Conservation (phyloP, 768 basidiomycete genomes). For the Mycena metata region DNA sequence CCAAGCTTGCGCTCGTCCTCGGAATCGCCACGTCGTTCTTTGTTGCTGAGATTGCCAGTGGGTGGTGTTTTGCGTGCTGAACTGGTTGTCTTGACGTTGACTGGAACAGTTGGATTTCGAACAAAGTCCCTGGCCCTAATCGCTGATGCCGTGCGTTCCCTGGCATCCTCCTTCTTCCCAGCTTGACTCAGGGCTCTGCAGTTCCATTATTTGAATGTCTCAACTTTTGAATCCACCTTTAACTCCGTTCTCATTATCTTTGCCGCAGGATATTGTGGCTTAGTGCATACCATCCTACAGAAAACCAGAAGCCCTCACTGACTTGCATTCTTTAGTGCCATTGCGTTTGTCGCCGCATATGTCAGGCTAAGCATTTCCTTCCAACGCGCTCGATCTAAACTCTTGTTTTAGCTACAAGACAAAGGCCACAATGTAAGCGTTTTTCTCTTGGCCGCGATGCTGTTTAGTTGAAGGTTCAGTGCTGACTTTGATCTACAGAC, state of each 20-base stretch:
- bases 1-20: conserved; percentile 61
- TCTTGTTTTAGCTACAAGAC: conserved; percentile 53
- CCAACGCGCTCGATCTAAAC: neutral
- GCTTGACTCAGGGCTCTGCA: conserved; percentile 38
- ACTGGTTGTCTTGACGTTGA: neutral
- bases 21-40: conserved; percentile 64
- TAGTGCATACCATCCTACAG: conserved; percentile 49
- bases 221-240: conserved; percentile 11
- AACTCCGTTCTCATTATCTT: conserved; percentile 23
- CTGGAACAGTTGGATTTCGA: conserved; percentile 61
- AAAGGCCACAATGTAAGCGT: conserved; percentile 57
- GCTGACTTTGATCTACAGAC: too few relatives aligned
- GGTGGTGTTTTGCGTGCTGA: conserved; percentile 39
- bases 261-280: conserved; percentile 59
- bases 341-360: conserved; percentile 61
- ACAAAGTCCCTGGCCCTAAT: conserved; percentile 69
- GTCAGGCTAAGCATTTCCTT: conserved; percentile 41
- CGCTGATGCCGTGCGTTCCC: conserved; percentile 64
- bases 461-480: neutral
- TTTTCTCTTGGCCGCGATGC: conserved; percentile 15
- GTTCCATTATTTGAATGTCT: conserved; percentile 70
- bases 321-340: conserved; percentile 47
- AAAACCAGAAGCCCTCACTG: neutral
- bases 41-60: conserved; percentile 62
- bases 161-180: conserved; percentile 6